phyloP scores from a whole-genome alignment of 306 rosid genomes.

The Corylus avellana region DNA sequence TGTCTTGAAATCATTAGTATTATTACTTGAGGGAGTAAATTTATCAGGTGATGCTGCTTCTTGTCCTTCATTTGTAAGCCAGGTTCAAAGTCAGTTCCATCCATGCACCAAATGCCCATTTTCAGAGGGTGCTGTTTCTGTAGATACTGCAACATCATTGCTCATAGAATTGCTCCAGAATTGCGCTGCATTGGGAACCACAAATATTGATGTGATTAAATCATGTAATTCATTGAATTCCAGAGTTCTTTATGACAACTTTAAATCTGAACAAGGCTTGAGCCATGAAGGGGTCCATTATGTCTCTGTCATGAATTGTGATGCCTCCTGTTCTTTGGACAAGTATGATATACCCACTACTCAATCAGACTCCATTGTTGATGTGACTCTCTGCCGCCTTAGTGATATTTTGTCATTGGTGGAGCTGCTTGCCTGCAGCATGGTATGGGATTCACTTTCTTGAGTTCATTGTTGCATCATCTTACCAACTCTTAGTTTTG shows the following conservation, averaged over 20 bases:
- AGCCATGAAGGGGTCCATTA: constrained; percentile 23
- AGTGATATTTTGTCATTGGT: constrained; percentile 66
- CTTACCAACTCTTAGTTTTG: constrained; percentile 19
- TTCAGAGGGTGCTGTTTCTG: constrained; percentile 48
- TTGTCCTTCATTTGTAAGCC: constrained; percentile 41
- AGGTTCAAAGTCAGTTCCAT: constrained; percentile 42
- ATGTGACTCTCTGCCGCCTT: constrained; percentile 37
- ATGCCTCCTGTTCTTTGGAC: constrained; percentile 38
- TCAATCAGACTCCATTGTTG: constrained; percentile 28
- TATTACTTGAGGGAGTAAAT: constrained; percentile 53
- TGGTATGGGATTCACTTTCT: constrained; percentile 54
- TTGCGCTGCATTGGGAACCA: constrained; percentile 18
- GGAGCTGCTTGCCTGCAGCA: constrained; percentile 71
- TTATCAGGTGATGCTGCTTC: constrained; percentile 34
- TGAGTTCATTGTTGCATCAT: constrained; percentile 3
- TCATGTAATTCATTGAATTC: constrained; percentile 29
- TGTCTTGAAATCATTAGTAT: constrained; percentile 68
- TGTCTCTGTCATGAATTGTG: constrained; percentile 28
- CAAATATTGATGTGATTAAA: constrained; percentile 20
- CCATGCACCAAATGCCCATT: constrained; percentile 60
- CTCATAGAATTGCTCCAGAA: constrained; percentile 54
- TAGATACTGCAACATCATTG: constrained; percentile 51
- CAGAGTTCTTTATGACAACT: constrained; percentile 24
- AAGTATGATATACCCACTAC: constrained; percentile 38
- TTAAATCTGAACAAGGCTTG: constrained; percentile 26